Evolutionary conservation across 2,329 filamentous ascomycete genomes (phyloP).

Genomic region (Stromatinia cepivora): DNA sequence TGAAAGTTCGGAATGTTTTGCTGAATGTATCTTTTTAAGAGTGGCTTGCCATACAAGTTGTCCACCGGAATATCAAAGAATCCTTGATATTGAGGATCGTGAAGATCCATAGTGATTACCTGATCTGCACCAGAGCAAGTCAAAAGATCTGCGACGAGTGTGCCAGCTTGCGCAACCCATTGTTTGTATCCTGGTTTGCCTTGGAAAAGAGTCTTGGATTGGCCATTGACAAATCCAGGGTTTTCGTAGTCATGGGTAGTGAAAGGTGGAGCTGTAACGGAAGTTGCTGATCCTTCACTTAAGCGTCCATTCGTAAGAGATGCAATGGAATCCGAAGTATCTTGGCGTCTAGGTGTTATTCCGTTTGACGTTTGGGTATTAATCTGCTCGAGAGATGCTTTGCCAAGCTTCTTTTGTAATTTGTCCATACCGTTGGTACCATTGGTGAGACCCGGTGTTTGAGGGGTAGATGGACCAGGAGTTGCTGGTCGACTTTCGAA

Average conservation of each 20-base stretch:
- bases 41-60: constrained; percentile 85
- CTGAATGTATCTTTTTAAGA: constrained; percentile 71
- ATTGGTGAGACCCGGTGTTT: constrained; percentile 59
- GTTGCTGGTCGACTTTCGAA: constrained; percentile 92
- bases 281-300: constrained; percentile 33
- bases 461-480: constrained; percentile 69
- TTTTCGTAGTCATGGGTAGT: constrained; percentile 67
- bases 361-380: constrained; percentile 44
- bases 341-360: constrained; percentile 40
- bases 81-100: constrained; percentile 95
- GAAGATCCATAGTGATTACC: constrained; percentile 95
- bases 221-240: constrained; percentile 50
- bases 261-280: constrained; percentile 42
- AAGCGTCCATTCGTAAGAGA: constrained; percentile 36
- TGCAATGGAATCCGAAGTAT: constrained; percentile 46
- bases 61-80: constrained; percentile 99
- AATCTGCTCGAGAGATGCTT: constrained; percentile 61
- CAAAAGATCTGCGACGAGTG: constrained; percentile 87
- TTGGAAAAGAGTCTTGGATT: constrained; percentile 62
- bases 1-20: constrained; percentile 77
- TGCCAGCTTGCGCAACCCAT: constrained; percentile 97
- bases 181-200: constrained; percentile 94
- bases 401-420: constrained; percentile 72
- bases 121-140: constrained; percentile 96
- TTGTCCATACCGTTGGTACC: constrained; percentile 62